A percentile compares a stretch with the other conserved stretches of the same genome.
These are phyloP conservation scores for Phyllostachys edulis DNA, from an alignment of 176 grass and related monocot species.

Conservation along the genomic window DNA sequence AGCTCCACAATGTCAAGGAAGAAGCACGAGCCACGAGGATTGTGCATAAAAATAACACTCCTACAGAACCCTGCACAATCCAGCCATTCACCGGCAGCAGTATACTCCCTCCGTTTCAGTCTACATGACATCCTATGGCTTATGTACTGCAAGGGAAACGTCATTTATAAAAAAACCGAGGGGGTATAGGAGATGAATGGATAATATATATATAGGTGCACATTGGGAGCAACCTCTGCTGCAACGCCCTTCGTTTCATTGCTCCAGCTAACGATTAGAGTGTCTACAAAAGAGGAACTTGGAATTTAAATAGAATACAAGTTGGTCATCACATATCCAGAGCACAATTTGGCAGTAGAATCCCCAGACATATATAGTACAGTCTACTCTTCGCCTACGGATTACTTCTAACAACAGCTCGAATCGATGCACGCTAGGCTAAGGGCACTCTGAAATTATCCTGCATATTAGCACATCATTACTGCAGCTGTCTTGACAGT, in stretches of 20 bases:
- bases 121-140: no score
- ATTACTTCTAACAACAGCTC: conserved; percentile 45
- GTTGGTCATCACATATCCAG: conserved; percentile 40
- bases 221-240: not conserved
- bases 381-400: conserved; percentile 39
- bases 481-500: conserved; percentile 55
- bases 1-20: not conserved
- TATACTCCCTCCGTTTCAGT: no score
- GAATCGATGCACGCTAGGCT: conserved; percentile 38
- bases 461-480: conserved; percentile 46
- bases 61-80: not conserved
- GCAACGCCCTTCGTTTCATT: conserved; percentile 37
- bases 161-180: no score
- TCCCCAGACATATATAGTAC: conserved; percentile 37
- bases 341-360: conserved; percentile 40
- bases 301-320: conserved; percentile 51
- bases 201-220: no score
- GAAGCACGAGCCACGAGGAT: not conserved
- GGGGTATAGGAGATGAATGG: no score
- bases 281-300: conserved; percentile 39
- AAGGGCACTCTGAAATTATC: conserved; percentile 45
- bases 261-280: conserved; percentile 21
- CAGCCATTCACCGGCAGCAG: not conserved
- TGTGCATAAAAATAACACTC: not conserved
- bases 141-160: no score